These are phyloP conservation scores for Lachancea sp. DNA, from an alignment of 805 yeast species.

Conservation along the genomic window DNA sequence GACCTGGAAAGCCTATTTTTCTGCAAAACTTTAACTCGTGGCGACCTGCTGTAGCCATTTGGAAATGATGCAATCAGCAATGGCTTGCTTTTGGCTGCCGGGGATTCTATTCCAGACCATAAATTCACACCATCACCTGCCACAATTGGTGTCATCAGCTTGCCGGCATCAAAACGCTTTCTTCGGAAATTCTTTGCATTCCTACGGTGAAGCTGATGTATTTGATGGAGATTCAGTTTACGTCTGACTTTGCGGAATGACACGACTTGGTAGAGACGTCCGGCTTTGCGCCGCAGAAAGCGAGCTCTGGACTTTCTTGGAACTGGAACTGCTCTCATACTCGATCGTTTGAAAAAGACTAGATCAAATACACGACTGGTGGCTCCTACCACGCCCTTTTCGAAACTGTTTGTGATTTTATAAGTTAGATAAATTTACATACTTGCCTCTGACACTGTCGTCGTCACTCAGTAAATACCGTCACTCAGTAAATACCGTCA, in stretches of 20 bases:
- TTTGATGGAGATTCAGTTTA: slow-evolving; percentile 24
- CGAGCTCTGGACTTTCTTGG: slow-evolving; percentile 25
- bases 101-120: slow-evolving; percentile 6
- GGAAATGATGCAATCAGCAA: slow-evolving; percentile 27
- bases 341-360: background rate
- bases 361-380: background rate
- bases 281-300: slow-evolving; percentile 12
- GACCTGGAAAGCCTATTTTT: slow-evolving; percentile 19
- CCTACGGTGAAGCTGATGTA: slow-evolving; percentile 11
- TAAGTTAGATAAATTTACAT: background rate
- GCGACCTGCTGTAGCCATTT: slow-evolving; percentile 25
- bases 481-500: background rate
- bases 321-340: slow-evolving; percentile 32
- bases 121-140: slow-evolving; percentile 19
- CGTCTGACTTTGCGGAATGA: slow-evolving; percentile 16
- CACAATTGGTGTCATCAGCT: slow-evolving; percentile 10
- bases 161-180: background rate
- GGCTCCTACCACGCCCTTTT: background rate
- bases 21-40: slow-evolving; percentile 22
- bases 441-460: background rate
- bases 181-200: background rate
- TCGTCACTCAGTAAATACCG: background rate
- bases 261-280: slow-evolving; percentile 15
- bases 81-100: slow-evolving; percentile 20
- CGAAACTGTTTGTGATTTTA: background rate